These are phyloP conservation scores for Salix udensis DNA, from an alignment of 345 rosid species.

Conservation along the genomic window DNA sequence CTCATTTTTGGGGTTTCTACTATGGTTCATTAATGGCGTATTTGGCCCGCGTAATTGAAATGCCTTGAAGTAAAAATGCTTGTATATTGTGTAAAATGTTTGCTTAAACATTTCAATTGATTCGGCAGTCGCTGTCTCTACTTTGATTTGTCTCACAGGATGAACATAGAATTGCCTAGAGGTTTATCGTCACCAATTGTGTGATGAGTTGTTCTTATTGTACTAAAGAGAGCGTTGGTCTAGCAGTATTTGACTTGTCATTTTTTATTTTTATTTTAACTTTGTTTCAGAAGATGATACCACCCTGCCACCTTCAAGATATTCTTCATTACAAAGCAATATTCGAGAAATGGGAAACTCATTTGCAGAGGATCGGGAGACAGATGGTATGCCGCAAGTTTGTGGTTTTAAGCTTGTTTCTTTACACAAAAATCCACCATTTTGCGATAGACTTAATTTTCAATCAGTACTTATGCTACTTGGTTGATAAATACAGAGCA, in stretches of 20 bases:
- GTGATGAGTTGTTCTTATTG: too few relatives aligned
- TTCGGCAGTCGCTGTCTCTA: neutral
- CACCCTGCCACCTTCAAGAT: conserved; percentile 40
- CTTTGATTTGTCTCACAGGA: neutral
- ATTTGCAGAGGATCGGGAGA: conserved; percentile 40
- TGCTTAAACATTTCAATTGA: neutral
- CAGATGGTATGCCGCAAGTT: conserved; percentile 40
- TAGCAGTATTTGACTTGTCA: neutral
- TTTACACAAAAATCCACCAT: neutral
- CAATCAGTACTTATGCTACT: neutral
- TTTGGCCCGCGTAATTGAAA: too few relatives aligned
- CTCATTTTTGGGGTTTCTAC: neutral
- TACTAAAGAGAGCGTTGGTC: neutral
- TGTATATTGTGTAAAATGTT: neutral
- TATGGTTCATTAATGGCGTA: too few relatives aligned
- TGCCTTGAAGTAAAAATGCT: too few relatives aligned
- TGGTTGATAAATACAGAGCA: neutral
- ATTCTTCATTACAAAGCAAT: conserved; percentile 52
- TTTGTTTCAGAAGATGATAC: conserved; percentile 59
- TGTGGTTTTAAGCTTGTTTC: neutral
- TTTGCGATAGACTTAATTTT: neutral
- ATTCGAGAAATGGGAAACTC: conserved; percentile 52
- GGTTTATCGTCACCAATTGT: too few relatives aligned
- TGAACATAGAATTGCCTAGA: too few relatives aligned
- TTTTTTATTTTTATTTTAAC: neutral